Conservation (phyloP, 2,329 filamentous ascomycete species). For the Tetracladium maxilliforme region DNA sequence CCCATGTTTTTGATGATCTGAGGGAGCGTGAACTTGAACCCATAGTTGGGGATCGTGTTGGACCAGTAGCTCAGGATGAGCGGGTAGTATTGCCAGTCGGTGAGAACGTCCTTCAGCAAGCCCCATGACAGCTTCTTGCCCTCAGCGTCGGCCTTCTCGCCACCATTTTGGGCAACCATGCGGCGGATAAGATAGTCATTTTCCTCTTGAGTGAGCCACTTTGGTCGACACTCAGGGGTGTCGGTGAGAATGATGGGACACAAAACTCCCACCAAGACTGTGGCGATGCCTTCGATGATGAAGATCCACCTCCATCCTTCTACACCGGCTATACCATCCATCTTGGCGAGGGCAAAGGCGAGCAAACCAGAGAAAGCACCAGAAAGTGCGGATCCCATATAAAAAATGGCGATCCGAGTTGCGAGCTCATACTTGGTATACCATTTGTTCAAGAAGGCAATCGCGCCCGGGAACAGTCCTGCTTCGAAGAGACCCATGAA, state of each 20-base stretch:
- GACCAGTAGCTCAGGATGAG: slow-evolving; percentile 6
- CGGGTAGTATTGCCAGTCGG: slow-evolving; percentile 17
- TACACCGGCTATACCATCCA: slow-evolving; percentile 24
- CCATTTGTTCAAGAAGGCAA: slow-evolving; percentile 31
- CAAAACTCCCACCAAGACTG: slow-evolving; percentile 23
- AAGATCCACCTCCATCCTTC: slow-evolving; percentile 34
- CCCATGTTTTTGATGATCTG: slow-evolving; percentile 39
- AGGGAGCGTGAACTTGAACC: slow-evolving; percentile 20
- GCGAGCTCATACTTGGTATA: slow-evolving; percentile 33
- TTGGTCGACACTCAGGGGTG: slow-evolving; percentile 5
- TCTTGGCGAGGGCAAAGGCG: slow-evolving; percentile 24
- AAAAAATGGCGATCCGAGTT: slow-evolving; percentile 26
- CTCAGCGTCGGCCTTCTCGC: neutral
- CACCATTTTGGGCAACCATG: no score
- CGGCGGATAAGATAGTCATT: no score
- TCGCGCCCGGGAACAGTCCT: slow-evolving; percentile 28
- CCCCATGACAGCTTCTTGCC: slow-evolving; percentile 11
- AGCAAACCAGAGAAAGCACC: slow-evolving; percentile 31
- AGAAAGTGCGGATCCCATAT: slow-evolving; percentile 25
- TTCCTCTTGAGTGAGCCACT: slow-evolving; percentile 6
- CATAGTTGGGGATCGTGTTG: slow-evolving; percentile 3
- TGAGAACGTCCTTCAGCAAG: slow-evolving; percentile 13
- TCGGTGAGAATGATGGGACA: slow-evolving; percentile 19
- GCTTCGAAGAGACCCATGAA: slow-evolving; percentile 39
- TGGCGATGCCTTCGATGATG: slow-evolving; percentile 33